Evolutionary conservation across 1,284 basidiomycete genomes (phyloP).

Genomic region (Ganoderma meredithae): DNA sequence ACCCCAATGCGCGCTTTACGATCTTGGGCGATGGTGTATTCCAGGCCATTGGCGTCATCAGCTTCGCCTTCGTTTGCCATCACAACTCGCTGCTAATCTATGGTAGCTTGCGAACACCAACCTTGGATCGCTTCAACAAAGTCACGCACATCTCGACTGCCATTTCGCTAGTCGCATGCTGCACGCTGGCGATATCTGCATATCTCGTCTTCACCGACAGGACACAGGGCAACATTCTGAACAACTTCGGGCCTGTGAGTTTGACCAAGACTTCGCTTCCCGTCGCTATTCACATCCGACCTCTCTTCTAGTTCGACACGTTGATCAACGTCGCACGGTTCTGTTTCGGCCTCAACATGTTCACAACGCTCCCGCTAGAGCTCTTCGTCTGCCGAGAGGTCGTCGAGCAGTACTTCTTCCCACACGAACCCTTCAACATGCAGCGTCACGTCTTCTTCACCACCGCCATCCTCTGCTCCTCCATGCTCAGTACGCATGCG

Average conservation of each 20-base stretch:
- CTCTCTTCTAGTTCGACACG: slow-evolving; percentile 65
- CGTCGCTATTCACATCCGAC: neutral
- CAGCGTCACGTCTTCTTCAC: slow-evolving; percentile 94
- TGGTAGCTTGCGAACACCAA: slow-evolving; percentile 91
- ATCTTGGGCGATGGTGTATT: slow-evolving; percentile 82
- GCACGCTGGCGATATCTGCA: slow-evolving; percentile 88
- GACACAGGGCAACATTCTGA: slow-evolving; percentile 93
- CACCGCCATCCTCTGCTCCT: slow-evolving; percentile 80
- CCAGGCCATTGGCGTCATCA: slow-evolving; percentile 94
- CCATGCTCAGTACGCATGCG: slow-evolving; percentile 77
- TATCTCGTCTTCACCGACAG: slow-evolving; percentile 95
- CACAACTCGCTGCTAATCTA: slow-evolving; percentile 96
- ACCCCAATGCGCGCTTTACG: slow-evolving; percentile 73
- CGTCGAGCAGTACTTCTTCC: slow-evolving; percentile 93
- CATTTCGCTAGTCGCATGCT: slow-evolving; percentile 83
- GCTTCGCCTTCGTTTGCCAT: slow-evolving; percentile 94
- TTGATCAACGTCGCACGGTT: slow-evolving; percentile 94
- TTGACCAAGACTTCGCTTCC: neutral
- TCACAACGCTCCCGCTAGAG: slow-evolving; percentile 93
- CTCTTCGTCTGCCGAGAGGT: slow-evolving; percentile 96
- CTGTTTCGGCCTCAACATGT: slow-evolving; percentile 98
- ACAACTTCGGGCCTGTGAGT: slow-evolving; percentile 84
- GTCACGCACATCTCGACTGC: slow-evolving; percentile 93
- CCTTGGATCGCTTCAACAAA: slow-evolving; percentile 91
- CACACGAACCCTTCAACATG: slow-evolving; percentile 80